Evolutionary conservation across 2,329 filamentous ascomycete genomes (phyloP).

Genomic region (Emydomyces testavorans): DNA sequence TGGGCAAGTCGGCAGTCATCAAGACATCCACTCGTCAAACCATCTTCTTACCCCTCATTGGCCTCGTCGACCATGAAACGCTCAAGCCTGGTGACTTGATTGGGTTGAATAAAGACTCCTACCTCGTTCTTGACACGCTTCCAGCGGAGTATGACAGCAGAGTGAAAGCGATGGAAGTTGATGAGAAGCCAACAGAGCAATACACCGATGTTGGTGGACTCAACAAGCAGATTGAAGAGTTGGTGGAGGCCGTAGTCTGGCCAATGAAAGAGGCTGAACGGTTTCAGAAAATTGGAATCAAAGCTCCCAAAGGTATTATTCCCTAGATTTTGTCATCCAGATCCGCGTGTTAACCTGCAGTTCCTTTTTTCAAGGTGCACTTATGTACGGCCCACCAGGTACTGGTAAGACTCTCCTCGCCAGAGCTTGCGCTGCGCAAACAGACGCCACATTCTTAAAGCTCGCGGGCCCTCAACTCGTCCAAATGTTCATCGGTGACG

Average conservation of each 20-base stretch:
- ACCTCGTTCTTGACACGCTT: conserved; percentile 89
- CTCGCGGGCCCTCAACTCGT: conserved; percentile 94
- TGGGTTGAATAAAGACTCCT: conserved; percentile 98
- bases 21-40: conserved; percentile 98
- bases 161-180: conserved; percentile 99
- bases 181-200: conserved; percentile 98
- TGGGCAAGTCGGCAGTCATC: conserved; percentile 97
- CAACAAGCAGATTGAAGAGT: conserved; percentile 97
- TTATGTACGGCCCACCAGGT: conserved; percentile 74
- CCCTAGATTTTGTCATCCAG: conserved; percentile 12
- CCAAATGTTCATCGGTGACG: conserved; percentile 99
- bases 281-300: conserved; percentile 99
- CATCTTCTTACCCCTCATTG: conserved; percentile 94
- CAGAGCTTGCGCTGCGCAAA: conserved; percentile 92
- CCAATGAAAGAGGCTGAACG: conserved; percentile 99
- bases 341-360: conserved; percentile 8
- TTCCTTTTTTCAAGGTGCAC: conserved; percentile 53
- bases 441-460: conserved; percentile 96
- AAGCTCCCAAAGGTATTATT: conserved; percentile 82
- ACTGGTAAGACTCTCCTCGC: conserved; percentile 53
- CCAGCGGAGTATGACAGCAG: conserved; percentile 97
- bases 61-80: conserved; percentile 87
- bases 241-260: conserved; percentile 97
- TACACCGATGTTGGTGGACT: conserved; percentile 95
- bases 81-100: conserved; percentile 94